Conservation (phyloP, 2,329 filamentous ascomycete species). For the Botryosphaeria dothidea region DNA sequence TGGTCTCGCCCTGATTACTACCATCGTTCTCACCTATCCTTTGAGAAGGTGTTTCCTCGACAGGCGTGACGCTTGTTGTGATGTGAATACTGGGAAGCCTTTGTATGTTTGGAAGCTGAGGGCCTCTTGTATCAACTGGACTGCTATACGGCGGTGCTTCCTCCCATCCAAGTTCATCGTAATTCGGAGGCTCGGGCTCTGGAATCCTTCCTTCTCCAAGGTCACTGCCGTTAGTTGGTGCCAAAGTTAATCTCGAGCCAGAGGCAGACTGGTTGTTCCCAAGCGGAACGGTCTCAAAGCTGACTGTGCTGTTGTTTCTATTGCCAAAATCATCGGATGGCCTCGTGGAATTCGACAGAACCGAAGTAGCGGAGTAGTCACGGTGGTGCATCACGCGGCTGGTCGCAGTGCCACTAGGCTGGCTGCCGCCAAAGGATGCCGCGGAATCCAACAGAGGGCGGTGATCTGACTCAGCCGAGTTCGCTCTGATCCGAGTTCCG, state of each 20-base stretch:
- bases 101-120: background rate
- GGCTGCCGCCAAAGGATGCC: conserved; percentile 58
- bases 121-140: conserved; percentile 29
- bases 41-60: conserved; percentile 13
- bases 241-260: conserved; percentile 14
- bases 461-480: conserved; percentile 71
- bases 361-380: conserved; percentile 45
- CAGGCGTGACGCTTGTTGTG: conserved; percentile 9
- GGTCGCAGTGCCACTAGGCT: conserved; percentile 28
- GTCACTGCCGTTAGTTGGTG: conserved; percentile 2
- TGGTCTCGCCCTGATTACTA: background rate
- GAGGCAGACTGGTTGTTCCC: conserved; percentile 33
- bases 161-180: conserved; percentile 35
- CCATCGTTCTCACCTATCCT: background rate
- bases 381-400: conserved; percentile 38
- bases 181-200: conserved; percentile 37
- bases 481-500: conserved; percentile 72
- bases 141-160: conserved; percentile 52
- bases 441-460: conserved; percentile 71
- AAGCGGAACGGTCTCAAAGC: conserved; percentile 45
- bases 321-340: conserved; percentile 37
- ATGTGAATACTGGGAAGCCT: conserved; percentile 11
- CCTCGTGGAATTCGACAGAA: conserved; percentile 38
- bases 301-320: conserved; percentile 24
- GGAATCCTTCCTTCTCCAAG: conserved; percentile 26